Evolutionary conservation across 2,329 filamentous ascomycete species (phyloP), one percentile per base, ranked within the genome.

Genomic region (Trichoderma breve): DNA sequence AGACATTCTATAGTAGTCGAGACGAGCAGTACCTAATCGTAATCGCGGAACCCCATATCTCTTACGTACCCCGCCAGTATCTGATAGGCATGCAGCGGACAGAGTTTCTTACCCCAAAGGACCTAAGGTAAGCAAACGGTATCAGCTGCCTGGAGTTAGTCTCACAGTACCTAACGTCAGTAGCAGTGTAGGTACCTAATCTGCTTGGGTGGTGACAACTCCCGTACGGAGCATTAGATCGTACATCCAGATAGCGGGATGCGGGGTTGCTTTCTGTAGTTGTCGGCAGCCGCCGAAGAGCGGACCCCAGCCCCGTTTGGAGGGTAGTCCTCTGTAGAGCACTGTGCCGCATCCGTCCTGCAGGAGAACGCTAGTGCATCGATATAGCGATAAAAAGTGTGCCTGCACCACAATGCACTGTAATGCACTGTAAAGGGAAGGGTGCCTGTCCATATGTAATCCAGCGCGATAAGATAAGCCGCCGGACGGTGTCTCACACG

Each of bases 251-350:
- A 70, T 62, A 70, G 57, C 67, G 67, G 57, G 30, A 70, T 70
- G 67, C 67, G 67, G 67, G 67, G 67, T 69, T 43, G n/a, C 12
- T 36, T 26, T n/a, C 32, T 30, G 28, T 30, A 32, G 15, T 26
- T 57, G 60, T 72, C 71, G 71, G 71, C 65, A 72, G 65, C 26
- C 71, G 71, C 71, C 71, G 71, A 72, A 63, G 61, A 39, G 71
- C 71, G 71, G 71, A 55, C 64, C 70, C 64, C 60, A 71, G 60
- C 63, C 39, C 28, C 53, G 30, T 67, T 71, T 71, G 18, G 21
- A 28, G n/a, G 15, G 67, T 6, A 26, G 8, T 8, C 12, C 18
- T 15, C 28, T 9, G 12, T 62, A 70, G 26, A 53, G 67, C 39
- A 53, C 28, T 70, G 51, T 14, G 32, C 64, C 24, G 53, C 34